Conservation (phyloP, 352 stramenopile species). For the Phytophthora fragariae region DNA sequence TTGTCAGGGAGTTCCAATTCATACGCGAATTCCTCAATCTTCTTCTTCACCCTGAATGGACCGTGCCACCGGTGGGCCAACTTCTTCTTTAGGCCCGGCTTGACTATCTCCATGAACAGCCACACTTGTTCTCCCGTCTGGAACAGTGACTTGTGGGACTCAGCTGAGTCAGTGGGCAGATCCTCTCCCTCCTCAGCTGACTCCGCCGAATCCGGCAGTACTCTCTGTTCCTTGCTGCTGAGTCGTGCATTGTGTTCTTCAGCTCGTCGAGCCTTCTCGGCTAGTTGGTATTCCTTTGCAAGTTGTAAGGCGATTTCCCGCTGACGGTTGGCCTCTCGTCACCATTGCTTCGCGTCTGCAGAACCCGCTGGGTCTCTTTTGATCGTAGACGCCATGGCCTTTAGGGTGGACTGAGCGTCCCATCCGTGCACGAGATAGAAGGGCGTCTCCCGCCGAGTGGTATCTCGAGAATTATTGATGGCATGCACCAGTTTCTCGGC, state of each 20-base stretch:
- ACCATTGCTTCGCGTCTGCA: neutral
- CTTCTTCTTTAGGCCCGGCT: neutral
- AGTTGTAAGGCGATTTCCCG: conserved; percentile 1
- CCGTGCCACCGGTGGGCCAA: conserved; percentile 11
- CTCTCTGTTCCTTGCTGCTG: neutral
- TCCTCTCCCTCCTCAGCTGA: too few species aligned
- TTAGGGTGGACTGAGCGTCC: neutral
- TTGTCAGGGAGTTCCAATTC: conserved; percentile 6
- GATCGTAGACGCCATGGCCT: neutral
- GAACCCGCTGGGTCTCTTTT: neutral
- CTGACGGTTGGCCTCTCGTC: neutral
- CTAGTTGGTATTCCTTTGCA: neutral
- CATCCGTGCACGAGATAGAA: neutral
- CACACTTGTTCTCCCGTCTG: neutral
- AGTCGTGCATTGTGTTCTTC: neutral
- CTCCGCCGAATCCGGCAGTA: neutral
- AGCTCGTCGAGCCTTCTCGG: neutral
- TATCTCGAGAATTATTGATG: too few species aligned
- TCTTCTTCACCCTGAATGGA: neutral
- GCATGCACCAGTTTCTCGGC: neutral
- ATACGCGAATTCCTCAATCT: conserved; percentile 14
- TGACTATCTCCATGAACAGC: conserved; percentile 4
- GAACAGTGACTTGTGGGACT: conserved; percentile 1
- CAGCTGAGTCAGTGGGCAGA: too few species aligned
- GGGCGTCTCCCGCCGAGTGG: neutral